Conservation (phyloP, 257 asterid species). For the Solanum gandarillasii region DNA sequence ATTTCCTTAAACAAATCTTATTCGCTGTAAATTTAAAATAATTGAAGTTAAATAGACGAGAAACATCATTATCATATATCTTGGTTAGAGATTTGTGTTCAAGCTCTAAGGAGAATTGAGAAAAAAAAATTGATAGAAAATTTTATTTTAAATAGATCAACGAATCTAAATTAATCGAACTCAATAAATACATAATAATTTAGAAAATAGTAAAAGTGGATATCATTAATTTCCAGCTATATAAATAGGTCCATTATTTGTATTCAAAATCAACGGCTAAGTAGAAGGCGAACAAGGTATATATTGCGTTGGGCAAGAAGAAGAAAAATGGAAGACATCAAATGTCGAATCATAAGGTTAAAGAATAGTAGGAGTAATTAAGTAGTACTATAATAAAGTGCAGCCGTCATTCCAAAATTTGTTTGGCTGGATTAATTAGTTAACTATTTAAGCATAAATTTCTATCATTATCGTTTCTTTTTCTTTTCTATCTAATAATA, state of each 20-base stretch:
- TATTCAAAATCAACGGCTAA: neutral
- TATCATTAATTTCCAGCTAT: too few species aligned
- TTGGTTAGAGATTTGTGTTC: neutral
- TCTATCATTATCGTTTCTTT: too few species aligned
- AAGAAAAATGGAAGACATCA: neutral
- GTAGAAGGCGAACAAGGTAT: neutral
- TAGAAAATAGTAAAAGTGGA: too few species aligned
- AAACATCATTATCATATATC: neutral
- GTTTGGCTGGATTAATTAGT: neutral
- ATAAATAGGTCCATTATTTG: neutral
- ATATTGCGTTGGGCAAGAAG: neutral
- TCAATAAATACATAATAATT: too few species aligned
- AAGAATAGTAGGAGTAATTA: neutral
- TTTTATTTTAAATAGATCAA: too few species aligned
- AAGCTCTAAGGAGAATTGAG: neutral
- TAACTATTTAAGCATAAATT: neutral
- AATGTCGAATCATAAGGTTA: neutral
- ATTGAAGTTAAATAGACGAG: neutral
- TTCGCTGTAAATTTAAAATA: neutral
- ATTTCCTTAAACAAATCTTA: neutral
- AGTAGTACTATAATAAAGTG: neutral
- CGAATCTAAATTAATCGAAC: neutral
- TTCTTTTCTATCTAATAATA: too few species aligned
- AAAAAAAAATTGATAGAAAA: too few species aligned
- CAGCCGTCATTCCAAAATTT: neutral